These are phyloP conservation scores for Camptophora hylomeconis DNA, from an alignment of 2,329 filamentous ascomycete species.

Conservation along the genomic window DNA sequence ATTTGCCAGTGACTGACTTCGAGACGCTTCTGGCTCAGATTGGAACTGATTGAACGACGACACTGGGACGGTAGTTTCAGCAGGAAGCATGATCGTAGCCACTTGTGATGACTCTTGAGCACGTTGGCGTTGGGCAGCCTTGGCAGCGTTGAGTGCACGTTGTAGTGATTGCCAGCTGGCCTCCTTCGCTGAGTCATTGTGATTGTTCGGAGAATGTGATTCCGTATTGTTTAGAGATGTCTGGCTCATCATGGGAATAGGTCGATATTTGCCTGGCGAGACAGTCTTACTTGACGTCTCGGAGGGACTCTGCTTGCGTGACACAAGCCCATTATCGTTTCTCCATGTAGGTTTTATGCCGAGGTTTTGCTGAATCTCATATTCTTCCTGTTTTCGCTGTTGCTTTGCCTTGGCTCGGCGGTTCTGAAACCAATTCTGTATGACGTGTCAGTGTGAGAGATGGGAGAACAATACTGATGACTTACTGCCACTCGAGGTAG, in stretches of 20 bases:
- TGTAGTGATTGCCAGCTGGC: slow-evolving; percentile 32
- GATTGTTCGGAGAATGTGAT: slow-evolving; percentile 7
- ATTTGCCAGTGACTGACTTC: no score
- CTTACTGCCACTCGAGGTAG: slow-evolving; percentile 37
- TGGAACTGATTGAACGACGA: no score
- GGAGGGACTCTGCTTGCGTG: not conserved
- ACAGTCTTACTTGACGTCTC: no score
- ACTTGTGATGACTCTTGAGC: not conserved
- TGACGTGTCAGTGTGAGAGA: slow-evolving; percentile 10
- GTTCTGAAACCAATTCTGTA: slow-evolving; percentile 41
- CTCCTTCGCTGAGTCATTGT: slow-evolving; percentile 24
- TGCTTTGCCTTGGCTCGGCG: slow-evolving; percentile 39
- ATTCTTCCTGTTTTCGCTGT: slow-evolving; percentile 36
- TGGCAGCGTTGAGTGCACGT: slow-evolving; percentile 29
- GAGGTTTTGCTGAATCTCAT: slow-evolving; percentile 34
- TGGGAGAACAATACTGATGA: slow-evolving; percentile 8
- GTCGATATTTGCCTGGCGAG: no score
- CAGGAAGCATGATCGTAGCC: no score
- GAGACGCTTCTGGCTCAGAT: no score
- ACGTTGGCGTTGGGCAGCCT: slow-evolving; percentile 22
- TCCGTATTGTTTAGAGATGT: no score
- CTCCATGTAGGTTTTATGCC: slow-evolving; percentile 5
- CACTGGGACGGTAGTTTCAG: no score
- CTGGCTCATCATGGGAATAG: no score
- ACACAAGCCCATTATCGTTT: no score